These are phyloP conservation scores for Angomonas ambiguus DNA, from an alignment of 208 protist species.

Conservation along the genomic window DNA sequence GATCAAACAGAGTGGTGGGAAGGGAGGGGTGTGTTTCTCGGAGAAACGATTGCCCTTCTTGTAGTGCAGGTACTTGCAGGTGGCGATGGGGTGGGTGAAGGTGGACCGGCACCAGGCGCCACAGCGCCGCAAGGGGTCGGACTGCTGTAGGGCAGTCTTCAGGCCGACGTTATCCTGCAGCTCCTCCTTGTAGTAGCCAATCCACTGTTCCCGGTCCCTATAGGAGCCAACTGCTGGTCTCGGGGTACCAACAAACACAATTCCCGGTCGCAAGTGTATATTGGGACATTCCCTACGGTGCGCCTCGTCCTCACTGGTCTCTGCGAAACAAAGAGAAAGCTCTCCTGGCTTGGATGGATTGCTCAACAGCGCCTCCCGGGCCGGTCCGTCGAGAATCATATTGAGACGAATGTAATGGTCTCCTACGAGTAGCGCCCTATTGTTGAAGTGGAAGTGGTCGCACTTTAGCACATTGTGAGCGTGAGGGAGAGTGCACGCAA, in stretches of 20 bases:
- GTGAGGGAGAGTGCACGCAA: slow-evolving; percentile 24
- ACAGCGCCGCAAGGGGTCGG: slow-evolving; percentile 40
- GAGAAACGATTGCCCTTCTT: slow-evolving; percentile 43
- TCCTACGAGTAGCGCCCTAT: slow-evolving; percentile 51
- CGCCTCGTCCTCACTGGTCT: slow-evolving; percentile 21
- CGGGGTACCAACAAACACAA: slow-evolving; percentile 62
- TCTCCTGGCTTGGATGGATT: slow-evolving; percentile 28
- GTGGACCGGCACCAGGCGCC: slow-evolving; percentile 57
- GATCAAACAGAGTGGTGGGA: slow-evolving; percentile 43
- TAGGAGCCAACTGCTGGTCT: too few relatives aligned
- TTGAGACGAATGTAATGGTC: slow-evolving; percentile 71
- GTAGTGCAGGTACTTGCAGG: slow-evolving; percentile 72
- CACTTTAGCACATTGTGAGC: slow-evolving; percentile 66
- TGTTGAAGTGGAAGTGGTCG: slow-evolving; percentile 51
- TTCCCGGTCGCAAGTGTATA: slow-evolving; percentile 58
- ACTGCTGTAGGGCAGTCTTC: slow-evolving; percentile 28
- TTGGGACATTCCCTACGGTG: slow-evolving; percentile 28
- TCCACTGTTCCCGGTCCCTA: too few relatives aligned
- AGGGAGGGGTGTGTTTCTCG: slow-evolving; percentile 46
- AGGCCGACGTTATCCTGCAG: slow-evolving; percentile 62
- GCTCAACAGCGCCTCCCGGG: slow-evolving; percentile 36
- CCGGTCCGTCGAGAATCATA: slow-evolving; percentile 66
- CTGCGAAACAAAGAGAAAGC: slow-evolving; percentile 39
- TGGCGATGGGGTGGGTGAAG: slow-evolving; percentile 66
- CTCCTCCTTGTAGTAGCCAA: slow-evolving; percentile 73